phyloP scores from a whole-genome alignment of 306 rosid species.

The Rosa rugosa region DNA sequence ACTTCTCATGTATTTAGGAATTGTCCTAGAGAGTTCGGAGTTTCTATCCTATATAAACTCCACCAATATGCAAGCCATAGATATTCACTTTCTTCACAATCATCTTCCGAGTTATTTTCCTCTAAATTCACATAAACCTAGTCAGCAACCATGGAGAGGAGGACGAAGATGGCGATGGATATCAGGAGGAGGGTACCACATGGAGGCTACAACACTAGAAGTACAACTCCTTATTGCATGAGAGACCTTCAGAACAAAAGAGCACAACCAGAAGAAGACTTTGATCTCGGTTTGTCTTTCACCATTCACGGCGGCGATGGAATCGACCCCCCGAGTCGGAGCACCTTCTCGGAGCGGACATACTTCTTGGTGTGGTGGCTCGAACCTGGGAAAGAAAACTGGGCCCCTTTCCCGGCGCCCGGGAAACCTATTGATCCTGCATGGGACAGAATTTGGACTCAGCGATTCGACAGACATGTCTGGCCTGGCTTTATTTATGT shows the following conservation, averaged over 20 bases:
- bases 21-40: not conserved
- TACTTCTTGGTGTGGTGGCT: not conserved
- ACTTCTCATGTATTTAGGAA: no score
- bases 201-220: not conserved
- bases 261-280: not conserved
- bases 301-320: not conserved
- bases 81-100: no score
- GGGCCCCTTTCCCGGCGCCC: no score
- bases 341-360: not conserved
- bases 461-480: no score
- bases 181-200: not conserved
- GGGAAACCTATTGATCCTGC: no score
- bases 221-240: not conserved
- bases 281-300: not conserved
- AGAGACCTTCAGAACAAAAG: not conserved
- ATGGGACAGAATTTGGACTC: no score
- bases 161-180: not conserved
- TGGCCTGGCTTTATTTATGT: no score
- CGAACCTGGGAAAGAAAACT: no score
- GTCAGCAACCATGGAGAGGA: not conserved
- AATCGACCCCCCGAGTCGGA: not conserved
- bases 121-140: not conserved
- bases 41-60: not conserved
- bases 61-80: not conserved
- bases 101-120: not conserved